Conservation (phyloP, 2,329 filamentous ascomycete species). For the Phialemonium atrogriseum region DNA sequence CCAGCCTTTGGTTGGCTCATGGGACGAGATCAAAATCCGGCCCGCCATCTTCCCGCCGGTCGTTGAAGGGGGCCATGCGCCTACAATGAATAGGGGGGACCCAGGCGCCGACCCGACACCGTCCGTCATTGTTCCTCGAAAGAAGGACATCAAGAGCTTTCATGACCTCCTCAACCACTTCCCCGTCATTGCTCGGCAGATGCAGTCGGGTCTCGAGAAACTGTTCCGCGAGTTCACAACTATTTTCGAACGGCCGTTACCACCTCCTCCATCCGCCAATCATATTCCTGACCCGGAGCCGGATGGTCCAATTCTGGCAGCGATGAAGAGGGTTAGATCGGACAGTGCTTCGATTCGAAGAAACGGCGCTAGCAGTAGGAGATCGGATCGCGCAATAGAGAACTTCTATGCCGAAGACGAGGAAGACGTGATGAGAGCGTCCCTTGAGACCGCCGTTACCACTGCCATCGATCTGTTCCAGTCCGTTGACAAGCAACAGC, state of each 20-base stretch:
- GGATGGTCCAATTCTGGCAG: slow-evolving; percentile 46
- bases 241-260: slow-evolving; percentile 77
- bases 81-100: slow-evolving; percentile 9
- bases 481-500: slow-evolving; percentile 87
- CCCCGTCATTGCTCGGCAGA: slow-evolving; percentile 90
- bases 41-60: slow-evolving; percentile 50
- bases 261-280: slow-evolving; percentile 58
- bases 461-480: slow-evolving; percentile 94
- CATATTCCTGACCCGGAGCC: slow-evolving; percentile 51
- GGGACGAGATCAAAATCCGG: slow-evolving; percentile 65
- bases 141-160: slow-evolving; percentile 89
- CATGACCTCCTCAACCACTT: slow-evolving; percentile 85
- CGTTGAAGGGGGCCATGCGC: slow-evolving; percentile 22
- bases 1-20: slow-evolving; percentile 73
- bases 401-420: slow-evolving; percentile 77
- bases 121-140: slow-evolving; percentile 46
- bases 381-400: slow-evolving; percentile 35
- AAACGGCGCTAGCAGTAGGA: slow-evolving; percentile 18
- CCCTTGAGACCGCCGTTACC: slow-evolving; percentile 85
- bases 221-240: slow-evolving; percentile 83
- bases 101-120: slow-evolving; percentile 28
- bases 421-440: slow-evolving; percentile 81
- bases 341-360: slow-evolving; percentile 30
- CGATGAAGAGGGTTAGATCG: slow-evolving; percentile 47
- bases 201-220: slow-evolving; percentile 85